Conservation (phyloP, 306 rosid genomes). For the Benincasa hispida region DNA sequence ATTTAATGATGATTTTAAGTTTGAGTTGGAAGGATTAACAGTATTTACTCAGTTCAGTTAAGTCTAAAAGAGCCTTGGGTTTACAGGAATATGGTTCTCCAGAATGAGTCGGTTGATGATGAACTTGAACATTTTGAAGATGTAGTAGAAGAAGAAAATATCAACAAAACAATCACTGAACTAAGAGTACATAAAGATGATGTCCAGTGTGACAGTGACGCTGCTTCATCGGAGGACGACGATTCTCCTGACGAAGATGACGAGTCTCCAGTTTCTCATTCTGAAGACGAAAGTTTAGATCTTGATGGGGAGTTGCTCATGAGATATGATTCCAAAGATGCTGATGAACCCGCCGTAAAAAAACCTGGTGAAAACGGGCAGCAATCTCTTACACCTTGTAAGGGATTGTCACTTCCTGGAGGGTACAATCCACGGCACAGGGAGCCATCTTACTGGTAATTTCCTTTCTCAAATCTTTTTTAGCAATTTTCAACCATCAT, state of each 20-base stretch:
- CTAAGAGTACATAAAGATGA: constrained; percentile 19
- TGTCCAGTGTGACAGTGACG: constrained; percentile 14
- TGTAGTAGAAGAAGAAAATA: constrained; percentile 62
- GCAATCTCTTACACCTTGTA: constrained; percentile 24
- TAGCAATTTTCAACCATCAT: background rate
- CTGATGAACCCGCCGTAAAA: constrained; percentile 15
- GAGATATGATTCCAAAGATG: constrained; percentile 19
- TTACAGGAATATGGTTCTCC: constrained; percentile 68
- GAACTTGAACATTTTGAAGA: constrained; percentile 92
- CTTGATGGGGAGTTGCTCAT: constrained; percentile 46
- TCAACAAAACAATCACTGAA: constrained; percentile 25
- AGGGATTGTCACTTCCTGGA: constrained; percentile 49
- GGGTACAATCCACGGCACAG: constrained; percentile 78
- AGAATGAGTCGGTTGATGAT: constrained; percentile 64
- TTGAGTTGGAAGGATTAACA: background rate
- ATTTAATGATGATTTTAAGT: background rate
- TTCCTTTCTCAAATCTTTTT: constrained; percentile 4
- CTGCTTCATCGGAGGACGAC: constrained; percentile 20
- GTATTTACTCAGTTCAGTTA: background rate
- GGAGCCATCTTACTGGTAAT: constrained; percentile 78
- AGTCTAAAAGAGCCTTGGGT: background rate
- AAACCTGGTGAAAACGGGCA: constrained; percentile 17
- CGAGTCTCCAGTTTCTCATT: constrained; percentile 30
- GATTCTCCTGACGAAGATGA: constrained; percentile 55
- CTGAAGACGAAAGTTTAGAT: constrained; percentile 57